phyloP scores from a whole-genome alignment of 2,329 filamentous ascomycete species.

The Polychaeton citri region DNA sequence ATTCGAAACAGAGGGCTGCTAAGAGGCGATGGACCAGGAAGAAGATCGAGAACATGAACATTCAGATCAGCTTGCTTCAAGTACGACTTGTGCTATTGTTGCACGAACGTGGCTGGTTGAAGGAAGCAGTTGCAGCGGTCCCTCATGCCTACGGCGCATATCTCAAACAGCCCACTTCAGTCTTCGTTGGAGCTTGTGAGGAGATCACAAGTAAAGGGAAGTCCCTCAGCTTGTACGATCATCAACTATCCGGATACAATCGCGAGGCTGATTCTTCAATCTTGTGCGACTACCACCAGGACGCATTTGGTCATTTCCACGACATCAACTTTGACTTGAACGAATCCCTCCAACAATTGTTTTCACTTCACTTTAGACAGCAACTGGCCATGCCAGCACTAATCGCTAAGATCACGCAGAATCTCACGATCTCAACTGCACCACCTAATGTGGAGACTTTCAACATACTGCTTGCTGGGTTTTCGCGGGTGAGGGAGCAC shows the following conservation, averaged over 20 bases:
- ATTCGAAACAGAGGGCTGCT: conserved; percentile 17
- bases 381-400: conserved; percentile 8
- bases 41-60: conserved; percentile 29
- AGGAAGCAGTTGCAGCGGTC: conserved; percentile 11
- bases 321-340: conserved; percentile 13
- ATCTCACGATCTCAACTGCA: conserved; percentile 48
- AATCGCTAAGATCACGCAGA: conserved; percentile 40
- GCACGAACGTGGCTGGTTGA: conserved; percentile 5
- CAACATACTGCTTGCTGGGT: conserved; percentile 57
- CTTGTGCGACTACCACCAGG: conserved; percentile 23
- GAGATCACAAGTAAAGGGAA: neutral
- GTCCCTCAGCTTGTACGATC: neutral
- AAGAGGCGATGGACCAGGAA: conserved; percentile 25
- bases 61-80: conserved; percentile 28
- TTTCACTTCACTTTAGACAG: conserved; percentile 9
- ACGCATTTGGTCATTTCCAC: conserved; percentile 23
- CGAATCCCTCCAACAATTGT: conserved; percentile 9
- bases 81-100: conserved; percentile 20
- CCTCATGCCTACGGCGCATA: conserved; percentile 10
- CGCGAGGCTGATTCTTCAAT: neutral
- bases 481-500: conserved; percentile 27
- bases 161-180: neutral
- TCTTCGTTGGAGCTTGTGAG: neutral
- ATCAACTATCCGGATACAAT: neutral
- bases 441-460: conserved; percentile 55